phyloP scores from a whole-genome alignment of 352 stramenopile genomes.

The Phytophthora cryptogea region DNA sequence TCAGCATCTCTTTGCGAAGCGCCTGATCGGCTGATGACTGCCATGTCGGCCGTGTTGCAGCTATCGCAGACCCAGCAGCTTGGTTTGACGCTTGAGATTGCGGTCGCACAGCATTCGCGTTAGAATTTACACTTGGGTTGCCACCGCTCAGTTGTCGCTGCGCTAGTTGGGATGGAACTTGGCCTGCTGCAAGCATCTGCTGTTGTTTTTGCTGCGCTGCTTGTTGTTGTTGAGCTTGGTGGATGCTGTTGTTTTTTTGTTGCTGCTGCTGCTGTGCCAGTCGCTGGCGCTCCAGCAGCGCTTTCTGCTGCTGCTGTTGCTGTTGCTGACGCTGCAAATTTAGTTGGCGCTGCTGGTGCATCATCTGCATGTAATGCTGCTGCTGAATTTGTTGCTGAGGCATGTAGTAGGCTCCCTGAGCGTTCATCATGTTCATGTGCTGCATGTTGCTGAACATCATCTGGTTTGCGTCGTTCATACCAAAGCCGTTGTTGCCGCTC shows the following conservation, averaged over 20 bases:
- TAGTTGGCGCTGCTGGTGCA: constrained; percentile 40
- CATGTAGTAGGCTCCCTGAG: constrained; percentile 67
- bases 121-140: constrained; percentile 24
- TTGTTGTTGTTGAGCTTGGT: constrained; percentile 39
- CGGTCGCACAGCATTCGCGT: constrained; percentile 24
- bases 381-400: constrained; percentile 78
- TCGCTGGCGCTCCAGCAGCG: constrained; percentile 35
- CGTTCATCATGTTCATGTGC: constrained; percentile 78
- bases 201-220: constrained; percentile 46
- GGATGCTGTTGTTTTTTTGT: constrained; percentile 28
- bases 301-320: constrained; percentile 45
- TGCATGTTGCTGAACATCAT: constrained; percentile 84
- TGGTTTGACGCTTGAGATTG: constrained; percentile 27
- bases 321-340: constrained; percentile 47
- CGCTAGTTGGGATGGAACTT: constrained; percentile 29
- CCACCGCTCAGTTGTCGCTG: constrained; percentile 39
- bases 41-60: constrained; percentile 53
- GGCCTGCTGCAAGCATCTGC: constrained; percentile 36
- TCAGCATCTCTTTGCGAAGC: constrained; percentile 84
- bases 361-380: constrained; percentile 78
- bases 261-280: constrained; percentile 43
- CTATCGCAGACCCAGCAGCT: constrained; percentile 7
- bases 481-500: constrained; percentile 53
- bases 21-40: constrained; percentile 75
- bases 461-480: constrained; percentile 55